These are phyloP conservation scores for Exserohilum rostratum DNA, from an alignment of 2,329 filamentous ascomycete species.

Conservation along the genomic window DNA sequence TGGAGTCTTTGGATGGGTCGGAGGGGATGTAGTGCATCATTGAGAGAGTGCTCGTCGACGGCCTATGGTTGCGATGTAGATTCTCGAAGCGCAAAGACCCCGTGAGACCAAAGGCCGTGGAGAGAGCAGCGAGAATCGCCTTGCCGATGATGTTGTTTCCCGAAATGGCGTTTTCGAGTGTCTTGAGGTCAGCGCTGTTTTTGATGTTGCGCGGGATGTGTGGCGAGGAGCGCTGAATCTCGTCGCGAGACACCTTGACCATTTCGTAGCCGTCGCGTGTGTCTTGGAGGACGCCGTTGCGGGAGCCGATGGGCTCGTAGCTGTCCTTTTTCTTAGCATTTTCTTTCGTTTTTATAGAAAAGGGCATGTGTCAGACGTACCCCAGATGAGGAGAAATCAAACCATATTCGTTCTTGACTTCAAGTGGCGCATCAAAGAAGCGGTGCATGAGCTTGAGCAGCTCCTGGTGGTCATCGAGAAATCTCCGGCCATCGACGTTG, in stretches of 20 bases:
- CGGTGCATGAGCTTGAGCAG: slow-evolving; percentile 62
- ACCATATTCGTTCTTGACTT: slow-evolving; percentile 63
- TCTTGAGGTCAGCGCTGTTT: slow-evolving; percentile 34
- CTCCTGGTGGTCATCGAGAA: slow-evolving; percentile 60
- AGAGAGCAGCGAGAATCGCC: slow-evolving; percentile 57
- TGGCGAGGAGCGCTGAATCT: slow-evolving; percentile 37
- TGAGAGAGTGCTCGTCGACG: slow-evolving; percentile 39
- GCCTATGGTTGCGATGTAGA: slow-evolving; percentile 39
- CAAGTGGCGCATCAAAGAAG: slow-evolving; percentile 61
- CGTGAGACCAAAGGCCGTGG: slow-evolving; percentile 32
- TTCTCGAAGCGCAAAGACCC: slow-evolving; percentile 39
- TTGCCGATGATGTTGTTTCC: slow-evolving; percentile 40
- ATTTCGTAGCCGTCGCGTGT: slow-evolving; percentile 44
- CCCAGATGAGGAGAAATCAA: slow-evolving; percentile 61
- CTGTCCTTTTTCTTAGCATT: neutral
- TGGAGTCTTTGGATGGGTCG: slow-evolving; percentile 24
- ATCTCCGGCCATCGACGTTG: slow-evolving; percentile 59
- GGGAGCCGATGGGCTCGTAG: slow-evolving; percentile 36
- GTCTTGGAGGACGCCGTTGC: slow-evolving; percentile 37
- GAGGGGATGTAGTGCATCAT: slow-evolving; percentile 46
- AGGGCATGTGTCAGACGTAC: slow-evolving; percentile 45
- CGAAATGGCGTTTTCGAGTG: slow-evolving; percentile 37
- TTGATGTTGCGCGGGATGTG: slow-evolving; percentile 34
- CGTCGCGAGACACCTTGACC: slow-evolving; percentile 42
- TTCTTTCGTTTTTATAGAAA: no score